phyloP scores from a whole-genome alignment of 345 rosid species.

The Pelargonium nanum region DNA sequence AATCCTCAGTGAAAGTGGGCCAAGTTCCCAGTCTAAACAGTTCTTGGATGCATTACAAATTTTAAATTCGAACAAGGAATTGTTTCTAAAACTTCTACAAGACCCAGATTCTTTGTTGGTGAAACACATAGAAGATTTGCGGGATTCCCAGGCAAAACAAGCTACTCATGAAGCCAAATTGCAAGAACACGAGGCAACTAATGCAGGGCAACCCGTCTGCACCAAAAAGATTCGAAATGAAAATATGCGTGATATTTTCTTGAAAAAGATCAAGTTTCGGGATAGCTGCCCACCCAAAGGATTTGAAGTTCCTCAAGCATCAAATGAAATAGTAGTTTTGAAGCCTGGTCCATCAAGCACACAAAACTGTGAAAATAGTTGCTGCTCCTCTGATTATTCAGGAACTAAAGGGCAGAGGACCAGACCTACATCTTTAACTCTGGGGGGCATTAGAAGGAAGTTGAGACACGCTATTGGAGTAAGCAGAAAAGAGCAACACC shows the following conservation, averaged over 20 bases:
- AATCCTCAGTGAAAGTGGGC: constrained; percentile 10
- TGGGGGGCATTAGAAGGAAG: constrained; percentile 48
- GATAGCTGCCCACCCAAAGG: constrained; percentile 10
- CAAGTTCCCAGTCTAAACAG: constrained; percentile 35
- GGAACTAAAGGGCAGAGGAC: constrained; percentile 17
- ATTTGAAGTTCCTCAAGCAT: constrained; percentile 13
- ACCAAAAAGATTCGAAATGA: not conserved
- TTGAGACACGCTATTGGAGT: constrained; percentile 39
- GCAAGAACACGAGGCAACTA: constrained; percentile 6
- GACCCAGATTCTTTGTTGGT: constrained; percentile 65
- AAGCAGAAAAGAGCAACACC: constrained; percentile 24
- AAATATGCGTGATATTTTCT: not conserved
- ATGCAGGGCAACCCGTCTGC: constrained; percentile 6
- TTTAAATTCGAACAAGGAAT: constrained; percentile 57
- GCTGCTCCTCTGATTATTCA: constrained; percentile 16
- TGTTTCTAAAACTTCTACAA: constrained; percentile 53
- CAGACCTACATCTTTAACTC: constrained; percentile 33
- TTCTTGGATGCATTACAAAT: constrained; percentile 63
- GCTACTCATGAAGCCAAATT: constrained; percentile 8
- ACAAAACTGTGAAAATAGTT: constrained; percentile 17
- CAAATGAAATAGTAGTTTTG: constrained; percentile 35
- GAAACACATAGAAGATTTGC: constrained; percentile 43
- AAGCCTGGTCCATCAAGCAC: constrained; percentile 30
- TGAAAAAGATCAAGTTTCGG: constrained; percentile 8
- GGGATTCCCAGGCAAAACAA: constrained; percentile 25